phyloP scores from a whole-genome alignment of 2,329 filamentous ascomycete genomes.

The Botrytis deweyae region DNA sequence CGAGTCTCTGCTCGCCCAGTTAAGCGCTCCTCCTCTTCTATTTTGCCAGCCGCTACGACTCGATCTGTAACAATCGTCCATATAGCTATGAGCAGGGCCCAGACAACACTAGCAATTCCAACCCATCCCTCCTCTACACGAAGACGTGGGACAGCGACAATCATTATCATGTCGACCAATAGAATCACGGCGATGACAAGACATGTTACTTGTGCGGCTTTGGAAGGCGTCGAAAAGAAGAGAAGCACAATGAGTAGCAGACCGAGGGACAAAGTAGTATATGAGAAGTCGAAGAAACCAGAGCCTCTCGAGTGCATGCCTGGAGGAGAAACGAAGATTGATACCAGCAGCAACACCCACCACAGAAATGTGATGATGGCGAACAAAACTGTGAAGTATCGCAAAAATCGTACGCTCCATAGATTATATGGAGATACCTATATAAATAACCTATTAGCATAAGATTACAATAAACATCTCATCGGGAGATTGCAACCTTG shows the following conservation, averaged over 20 bases:
- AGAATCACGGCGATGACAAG: conserved; percentile 66
- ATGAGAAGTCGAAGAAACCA: conserved; percentile 88
- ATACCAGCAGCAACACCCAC: conserved; percentile 89
- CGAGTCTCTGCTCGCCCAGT: conserved; percentile 87
- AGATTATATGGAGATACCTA: conserved; percentile 86
- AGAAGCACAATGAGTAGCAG: conserved; percentile 75
- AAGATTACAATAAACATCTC: not conserved
- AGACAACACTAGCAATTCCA: conserved; percentile 80
- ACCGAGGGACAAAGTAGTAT: conserved; percentile 72
- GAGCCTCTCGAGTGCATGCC: conserved; percentile 83
- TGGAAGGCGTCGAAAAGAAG: conserved; percentile 85
- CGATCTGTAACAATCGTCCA: conserved; percentile 80
- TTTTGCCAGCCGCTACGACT: conserved; percentile 87
- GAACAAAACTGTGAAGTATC: conserved; percentile 76
- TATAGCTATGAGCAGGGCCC: conserved; percentile 74
- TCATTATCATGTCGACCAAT: conserved; percentile 73
- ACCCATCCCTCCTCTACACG: conserved; percentile 87
- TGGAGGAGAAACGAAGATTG: conserved; percentile 86
- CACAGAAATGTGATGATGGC: conserved; percentile 76
- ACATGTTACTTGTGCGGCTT: conserved; percentile 71
- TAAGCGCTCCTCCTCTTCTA: conserved; percentile 86
- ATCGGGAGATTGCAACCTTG: not conserved
- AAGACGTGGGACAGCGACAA: conserved; percentile 70
- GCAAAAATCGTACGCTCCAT: conserved; percentile 80
- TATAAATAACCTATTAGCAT: not conserved